These are phyloP conservation scores for Paspalum notatum DNA, from an alignment of 176 grass and related monocot species.

Conservation along the genomic window DNA sequence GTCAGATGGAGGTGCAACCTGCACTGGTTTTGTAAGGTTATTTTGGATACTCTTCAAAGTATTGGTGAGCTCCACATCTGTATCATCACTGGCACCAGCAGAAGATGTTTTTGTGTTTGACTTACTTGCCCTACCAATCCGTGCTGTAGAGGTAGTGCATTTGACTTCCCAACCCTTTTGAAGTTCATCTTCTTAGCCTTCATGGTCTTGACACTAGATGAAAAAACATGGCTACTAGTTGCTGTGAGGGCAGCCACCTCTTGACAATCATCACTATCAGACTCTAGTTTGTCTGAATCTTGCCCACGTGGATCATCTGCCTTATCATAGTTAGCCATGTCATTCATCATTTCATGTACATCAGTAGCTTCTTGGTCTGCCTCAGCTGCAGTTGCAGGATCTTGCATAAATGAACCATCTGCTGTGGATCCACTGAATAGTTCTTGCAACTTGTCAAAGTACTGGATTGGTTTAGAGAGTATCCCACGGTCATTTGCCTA, in stretches of 20 bases:
- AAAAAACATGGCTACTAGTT: constrained; percentile 3
- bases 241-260: neutral
- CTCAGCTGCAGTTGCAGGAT: neutral
- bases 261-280: constrained; percentile 11
- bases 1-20: neutral
- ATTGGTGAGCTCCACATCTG: neutral
- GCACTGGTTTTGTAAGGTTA: neutral
- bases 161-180: neutral
- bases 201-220: neutral
- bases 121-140: neutral
- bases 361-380: neutral
- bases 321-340: neutral
- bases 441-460: neutral
- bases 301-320: neutral
- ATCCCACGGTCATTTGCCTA: neutral
- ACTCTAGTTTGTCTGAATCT: neutral
- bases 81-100: neutral
- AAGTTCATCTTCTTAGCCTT: neutral
- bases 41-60: neutral
- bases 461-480: neutral
- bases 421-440: neutral
- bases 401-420: constrained; percentile 10
- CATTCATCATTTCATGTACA: no score
- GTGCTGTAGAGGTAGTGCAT: neutral
- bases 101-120: neutral